Percentiles rank a stretch among this genome's conserved stretches.
phyloP scores from a whole-genome alignment of 148 eudicot species.

The Rhododendron williamsianum region DNA sequence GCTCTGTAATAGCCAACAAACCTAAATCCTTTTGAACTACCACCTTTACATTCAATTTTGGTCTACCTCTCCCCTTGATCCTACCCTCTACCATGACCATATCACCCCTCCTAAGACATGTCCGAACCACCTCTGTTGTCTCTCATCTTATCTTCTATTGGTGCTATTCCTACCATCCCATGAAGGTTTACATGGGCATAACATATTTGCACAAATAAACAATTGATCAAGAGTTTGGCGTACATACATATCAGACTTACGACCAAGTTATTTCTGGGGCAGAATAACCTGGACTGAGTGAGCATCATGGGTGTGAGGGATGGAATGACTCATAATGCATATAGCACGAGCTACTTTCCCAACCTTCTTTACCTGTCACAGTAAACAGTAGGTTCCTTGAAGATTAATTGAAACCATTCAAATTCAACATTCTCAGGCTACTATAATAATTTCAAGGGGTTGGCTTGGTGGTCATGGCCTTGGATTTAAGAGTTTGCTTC shows the following conservation, averaged over 20 bases:
- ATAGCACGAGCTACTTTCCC: conserved; percentile 95
- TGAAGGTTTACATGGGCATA: background rate
- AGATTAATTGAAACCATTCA: conserved; percentile 1
- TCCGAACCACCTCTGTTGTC: background rate
- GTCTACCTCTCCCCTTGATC: background rate
- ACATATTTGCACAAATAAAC: background rate
- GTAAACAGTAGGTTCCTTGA: background rate
- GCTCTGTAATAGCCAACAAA: background rate
- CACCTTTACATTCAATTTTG: background rate
- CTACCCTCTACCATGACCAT: background rate
- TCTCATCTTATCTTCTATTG: background rate
- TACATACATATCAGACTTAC: conserved; percentile 92
- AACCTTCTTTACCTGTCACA: conserved; percentile 64
- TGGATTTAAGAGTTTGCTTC: too few species aligned
- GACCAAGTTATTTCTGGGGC: conserved; percentile 91
- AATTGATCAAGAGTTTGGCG: background rate
- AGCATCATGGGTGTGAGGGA: conserved; percentile 79
- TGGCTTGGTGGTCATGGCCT: too few species aligned
- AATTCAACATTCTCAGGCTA: background rate
- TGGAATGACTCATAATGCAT: conserved; percentile 92
- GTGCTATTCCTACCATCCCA: background rate
- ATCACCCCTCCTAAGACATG: background rate
- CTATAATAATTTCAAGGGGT: too few species aligned
- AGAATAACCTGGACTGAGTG: conserved; percentile 92
- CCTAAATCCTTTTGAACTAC: background rate